These are phyloP conservation scores for Mucor indicus DNA, from an alignment of 371 early-diverging fungal species.

Conservation along the genomic window DNA sequence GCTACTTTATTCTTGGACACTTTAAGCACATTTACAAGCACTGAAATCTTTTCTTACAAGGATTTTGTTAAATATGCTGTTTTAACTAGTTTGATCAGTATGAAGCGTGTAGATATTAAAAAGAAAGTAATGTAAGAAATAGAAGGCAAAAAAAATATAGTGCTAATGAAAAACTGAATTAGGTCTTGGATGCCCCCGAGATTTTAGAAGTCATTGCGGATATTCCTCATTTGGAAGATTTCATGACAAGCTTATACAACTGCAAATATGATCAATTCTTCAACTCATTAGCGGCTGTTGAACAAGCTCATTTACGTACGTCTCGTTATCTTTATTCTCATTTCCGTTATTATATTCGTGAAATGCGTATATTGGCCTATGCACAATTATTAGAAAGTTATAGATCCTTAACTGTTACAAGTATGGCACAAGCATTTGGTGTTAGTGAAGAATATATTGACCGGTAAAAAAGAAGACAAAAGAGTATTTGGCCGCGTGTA, in stretches of 20 bases:
- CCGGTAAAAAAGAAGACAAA: too few relatives aligned
- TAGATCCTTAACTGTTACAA: conserved; percentile 89
- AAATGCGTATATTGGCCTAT: conserved; percentile 98
- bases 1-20: conserved; percentile 90
- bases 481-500: too few relatives aligned
- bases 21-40: conserved; percentile 95
- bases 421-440: conserved; percentile 97
- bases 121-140: conserved; percentile 59
- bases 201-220: conserved; percentile 93
- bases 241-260: conserved; percentile 86
- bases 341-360: conserved; percentile 89
- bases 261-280: conserved; percentile 96
- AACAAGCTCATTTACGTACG: conserved; percentile 45
- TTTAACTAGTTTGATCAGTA: conserved; percentile 83
- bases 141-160: too few relatives aligned
- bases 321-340: conserved; percentile 79
- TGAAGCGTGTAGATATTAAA: conserved; percentile 92
- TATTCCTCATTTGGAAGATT: conserved; percentile 82
- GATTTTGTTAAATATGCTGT: conserved; percentile 97
- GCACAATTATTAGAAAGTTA: conserved; percentile 98
- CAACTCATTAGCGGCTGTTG: conserved; percentile 55
- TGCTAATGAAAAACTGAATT: too few relatives aligned
- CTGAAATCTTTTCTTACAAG: conserved; percentile 96
- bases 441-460: conserved; percentile 95
- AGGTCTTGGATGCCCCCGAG: conserved; percentile 95